A percentile compares a stretch with the other conserved stretches of the same genome.
Evolutionary conservation across 257 asterid species (phyloP).

Genomic region (Rehmannia glutinosa): DNA sequence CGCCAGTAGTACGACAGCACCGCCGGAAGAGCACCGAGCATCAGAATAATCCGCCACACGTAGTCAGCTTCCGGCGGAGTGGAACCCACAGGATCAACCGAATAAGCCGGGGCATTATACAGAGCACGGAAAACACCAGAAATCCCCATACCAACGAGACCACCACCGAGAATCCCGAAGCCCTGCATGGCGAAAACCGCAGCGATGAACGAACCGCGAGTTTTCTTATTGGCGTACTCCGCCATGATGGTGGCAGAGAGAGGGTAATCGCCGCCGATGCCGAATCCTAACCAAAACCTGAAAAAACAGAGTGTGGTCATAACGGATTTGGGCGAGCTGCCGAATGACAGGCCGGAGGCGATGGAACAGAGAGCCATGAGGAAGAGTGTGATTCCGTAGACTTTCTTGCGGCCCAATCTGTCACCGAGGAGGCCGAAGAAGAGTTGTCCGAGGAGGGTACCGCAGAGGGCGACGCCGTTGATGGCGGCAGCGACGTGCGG

Average conservation of each 20-base stretch:
- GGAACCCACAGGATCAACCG: conserved; percentile 2
- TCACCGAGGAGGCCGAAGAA: conserved; percentile 28
- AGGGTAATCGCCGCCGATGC: conserved; percentile 25
- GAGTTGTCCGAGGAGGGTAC: conserved; percentile 28
- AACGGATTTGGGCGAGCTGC: conserved; percentile 17
- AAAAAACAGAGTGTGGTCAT: conserved; percentile 27
- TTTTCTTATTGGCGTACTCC: conserved; percentile 24
- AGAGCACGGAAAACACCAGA: background rate
- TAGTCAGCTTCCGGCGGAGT: conserved; percentile 21
- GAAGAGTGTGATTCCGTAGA: conserved; percentile 22
- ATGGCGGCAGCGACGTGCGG: no score
- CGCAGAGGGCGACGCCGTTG: no score
- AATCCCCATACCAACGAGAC: conserved; percentile 4
- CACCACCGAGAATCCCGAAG: conserved; percentile 20
- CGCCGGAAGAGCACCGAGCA: conserved; percentile 27
- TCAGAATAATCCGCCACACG: conserved; percentile 28
- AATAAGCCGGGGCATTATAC: background rate
- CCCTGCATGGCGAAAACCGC: conserved; percentile 34
- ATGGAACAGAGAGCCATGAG: conserved; percentile 19
- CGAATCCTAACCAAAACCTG: conserved; percentile 29
- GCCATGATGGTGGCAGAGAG: conserved; percentile 31
- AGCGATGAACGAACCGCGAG: conserved; percentile 24
- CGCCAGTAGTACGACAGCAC: conserved; percentile 24
- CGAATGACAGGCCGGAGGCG: conserved; percentile 29
- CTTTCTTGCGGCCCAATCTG: conserved; percentile 25